Evolutionary conservation across 2,329 filamentous ascomycete species (phyloP), one percentile per base, ranked within the genome.

Genomic region (Hypoxylon sp.): DNA sequence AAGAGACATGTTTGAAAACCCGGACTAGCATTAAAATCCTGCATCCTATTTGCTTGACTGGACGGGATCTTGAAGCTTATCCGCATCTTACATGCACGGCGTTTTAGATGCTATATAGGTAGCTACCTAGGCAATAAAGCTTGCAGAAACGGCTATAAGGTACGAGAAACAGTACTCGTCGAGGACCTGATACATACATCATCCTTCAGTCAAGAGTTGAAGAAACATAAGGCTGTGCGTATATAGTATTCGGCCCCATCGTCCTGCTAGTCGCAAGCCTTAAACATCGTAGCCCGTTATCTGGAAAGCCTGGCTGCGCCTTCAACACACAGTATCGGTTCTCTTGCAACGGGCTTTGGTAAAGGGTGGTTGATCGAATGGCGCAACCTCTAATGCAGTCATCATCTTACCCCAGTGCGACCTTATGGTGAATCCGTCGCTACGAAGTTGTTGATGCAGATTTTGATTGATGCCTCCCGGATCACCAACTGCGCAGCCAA

Each of bases 21-120:
- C 37, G 54, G 55, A 37, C 54, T 11, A 51, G 62, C 58, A 65
- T 68, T 51, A 6, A 17, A 55, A 71, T 71, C 69, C 69, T 67
- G 48, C 62, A 65, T 67, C 66, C 57, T 62, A 53, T 54, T 24
- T 19, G 51, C 15, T 32, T 6, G 32, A 46, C 21, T 54, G 13
- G 42, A 52, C 46, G n/a, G 50, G 61, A 58, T 51, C 61, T 53
- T 58, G 46, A 56, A 65, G 53, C 27, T 54, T 64, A 62, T 46
- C 51, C 55, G 48, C 46, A 65, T 51, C 27, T 54, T 19, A 46
- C 50, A 48, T 55, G 19, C 3, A 37, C 55, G 51, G 52, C 24
- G 56, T 53, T 58, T 62, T 62, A 47, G 32, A 56, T 59, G 21
- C 48, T 29, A 42, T 37, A 13, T 50, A 48, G 35, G n/a, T n/a